These are phyloP conservation scores for Cystofilobasidium macerans DNA, from an alignment of 768 basidiomycete genomes.

Conservation along the genomic window DNA sequence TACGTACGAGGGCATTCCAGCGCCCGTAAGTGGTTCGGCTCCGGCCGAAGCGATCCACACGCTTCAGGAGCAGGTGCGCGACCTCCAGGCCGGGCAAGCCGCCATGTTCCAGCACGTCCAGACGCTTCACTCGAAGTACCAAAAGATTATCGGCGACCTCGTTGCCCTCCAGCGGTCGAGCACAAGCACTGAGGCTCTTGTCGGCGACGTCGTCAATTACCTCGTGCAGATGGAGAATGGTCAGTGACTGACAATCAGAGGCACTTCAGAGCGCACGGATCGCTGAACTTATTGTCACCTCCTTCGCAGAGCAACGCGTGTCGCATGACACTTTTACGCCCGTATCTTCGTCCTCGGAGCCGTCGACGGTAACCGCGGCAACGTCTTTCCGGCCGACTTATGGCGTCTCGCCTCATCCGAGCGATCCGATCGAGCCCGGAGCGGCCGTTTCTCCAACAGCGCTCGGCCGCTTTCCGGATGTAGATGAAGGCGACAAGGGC, in stretches of 20 bases:
- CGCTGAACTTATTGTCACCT: background rate
- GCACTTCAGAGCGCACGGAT: too few species aligned
- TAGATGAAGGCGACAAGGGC: background rate
- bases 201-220: constrained; percentile 71
- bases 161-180: constrained; percentile 60
- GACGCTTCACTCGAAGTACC: constrained; percentile 54
- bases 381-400: background rate
- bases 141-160: constrained; percentile 59
- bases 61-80: constrained; percentile 11
- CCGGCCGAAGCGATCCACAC: background rate
- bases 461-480: background rate
- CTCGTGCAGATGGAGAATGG: constrained; percentile 61
- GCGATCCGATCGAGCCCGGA: too few species aligned
- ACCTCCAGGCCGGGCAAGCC: constrained; percentile 16
- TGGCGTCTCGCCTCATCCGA: background rate
- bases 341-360: background rate
- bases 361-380: background rate
- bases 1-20: too few species aligned
- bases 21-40: too few species aligned
- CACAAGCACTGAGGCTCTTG: constrained; percentile 73
- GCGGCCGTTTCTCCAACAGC: background rate
- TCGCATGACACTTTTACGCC: background rate
- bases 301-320: background rate
- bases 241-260: constrained; percentile 27
- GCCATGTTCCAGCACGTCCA: constrained; percentile 43